Conservation (phyloP, 2,329 filamentous ascomycete genomes). For the Hypoxylon sp. region DNA sequence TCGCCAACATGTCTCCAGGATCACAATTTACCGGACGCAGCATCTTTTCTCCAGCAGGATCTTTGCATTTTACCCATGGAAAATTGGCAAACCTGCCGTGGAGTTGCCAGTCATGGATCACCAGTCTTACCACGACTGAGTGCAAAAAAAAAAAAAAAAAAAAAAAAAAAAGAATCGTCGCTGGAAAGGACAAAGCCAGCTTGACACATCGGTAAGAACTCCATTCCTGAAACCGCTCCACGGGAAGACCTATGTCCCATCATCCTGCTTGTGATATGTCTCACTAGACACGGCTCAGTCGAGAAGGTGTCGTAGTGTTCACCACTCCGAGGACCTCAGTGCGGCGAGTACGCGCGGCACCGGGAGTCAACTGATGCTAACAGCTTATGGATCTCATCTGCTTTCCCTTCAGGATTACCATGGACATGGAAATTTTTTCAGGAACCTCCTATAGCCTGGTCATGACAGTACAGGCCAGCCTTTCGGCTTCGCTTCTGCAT, state of each 20-base stretch:
- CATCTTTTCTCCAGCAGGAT: constrained; percentile 6
- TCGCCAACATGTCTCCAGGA: constrained; percentile 12
- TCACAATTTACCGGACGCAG: constrained; percentile 21
- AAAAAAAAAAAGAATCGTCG: neutral
- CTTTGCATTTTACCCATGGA: constrained; percentile 8
- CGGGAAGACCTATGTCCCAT: constrained; percentile 20
- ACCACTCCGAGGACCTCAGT: neutral
- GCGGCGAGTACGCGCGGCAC: constrained; percentile 13
- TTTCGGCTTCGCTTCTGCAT: constrained; percentile 3
- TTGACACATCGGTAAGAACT: constrained; percentile 30
- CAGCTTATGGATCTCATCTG: constrained; percentile 9
- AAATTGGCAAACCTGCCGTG: constrained; percentile 31
- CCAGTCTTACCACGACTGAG: constrained; percentile 21
- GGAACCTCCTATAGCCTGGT: constrained; percentile 14
- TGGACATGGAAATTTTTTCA: constrained; percentile 5
- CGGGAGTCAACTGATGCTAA: constrained; percentile 22
- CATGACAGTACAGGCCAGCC: constrained; percentile 26
- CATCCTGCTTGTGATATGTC: constrained; percentile 20
- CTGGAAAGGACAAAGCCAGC: constrained; percentile 10
- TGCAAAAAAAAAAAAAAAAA: too few species aligned
- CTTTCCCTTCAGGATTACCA: constrained; percentile 1
- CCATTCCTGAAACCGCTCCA: constrained; percentile 16
- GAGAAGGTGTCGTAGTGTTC: neutral
- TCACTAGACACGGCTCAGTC: constrained; percentile 5
- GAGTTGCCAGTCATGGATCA: too few species aligned